phyloP scores from a whole-genome alignment of 2,329 filamentous ascomycete species.

The Diplodia mutila region DNA sequence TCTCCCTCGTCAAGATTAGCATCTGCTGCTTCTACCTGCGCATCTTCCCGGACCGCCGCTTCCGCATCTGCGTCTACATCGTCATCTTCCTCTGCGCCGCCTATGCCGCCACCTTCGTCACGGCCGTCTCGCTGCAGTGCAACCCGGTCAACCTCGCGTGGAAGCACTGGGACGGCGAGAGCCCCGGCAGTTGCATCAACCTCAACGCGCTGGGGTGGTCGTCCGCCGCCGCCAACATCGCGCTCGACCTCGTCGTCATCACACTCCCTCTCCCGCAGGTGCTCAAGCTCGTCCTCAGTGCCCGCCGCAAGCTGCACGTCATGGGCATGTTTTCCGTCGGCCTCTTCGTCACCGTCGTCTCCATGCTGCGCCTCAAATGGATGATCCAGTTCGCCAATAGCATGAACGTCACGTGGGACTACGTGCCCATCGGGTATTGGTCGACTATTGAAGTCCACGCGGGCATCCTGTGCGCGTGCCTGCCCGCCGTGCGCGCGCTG shows the following conservation, averaged over 20 bases:
- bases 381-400: conserved; percentile 50
- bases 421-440: conserved; percentile 42
- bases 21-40: conserved; percentile 40
- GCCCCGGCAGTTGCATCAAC: conserved; percentile 40
- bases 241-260: conserved; percentile 38
- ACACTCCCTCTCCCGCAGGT: conserved; percentile 38
- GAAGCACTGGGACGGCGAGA: conserved; percentile 37
- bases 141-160: conserved; percentile 40
- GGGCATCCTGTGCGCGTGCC: conserved; percentile 44
- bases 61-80: conserved; percentile 33
- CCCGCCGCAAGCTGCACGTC: conserved; percentile 38
- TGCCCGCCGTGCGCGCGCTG: conserved; percentile 34
- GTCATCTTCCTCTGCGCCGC: conserved; percentile 34
- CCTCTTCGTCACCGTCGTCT: conserved; percentile 50
- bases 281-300: conserved; percentile 35
- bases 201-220: conserved; percentile 41
- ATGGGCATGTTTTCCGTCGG: conserved; percentile 45
- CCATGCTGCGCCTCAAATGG: conserved; percentile 48
- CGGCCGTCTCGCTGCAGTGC: conserved; percentile 39
- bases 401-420: conserved; percentile 45
- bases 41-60: conserved; percentile 36
- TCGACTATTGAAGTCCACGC: conserved; percentile 42
- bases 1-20: conserved; percentile 36
- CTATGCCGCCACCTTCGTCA: conserved; percentile 31
- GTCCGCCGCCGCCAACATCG: conserved; percentile 38